A percentile compares a stretch with the other conserved stretches of the same genome.
These are phyloP conservation scores for Aspergillus affinis DNA, from an alignment of 495 filamentous ascomycete species.

Conservation along the genomic window DNA sequence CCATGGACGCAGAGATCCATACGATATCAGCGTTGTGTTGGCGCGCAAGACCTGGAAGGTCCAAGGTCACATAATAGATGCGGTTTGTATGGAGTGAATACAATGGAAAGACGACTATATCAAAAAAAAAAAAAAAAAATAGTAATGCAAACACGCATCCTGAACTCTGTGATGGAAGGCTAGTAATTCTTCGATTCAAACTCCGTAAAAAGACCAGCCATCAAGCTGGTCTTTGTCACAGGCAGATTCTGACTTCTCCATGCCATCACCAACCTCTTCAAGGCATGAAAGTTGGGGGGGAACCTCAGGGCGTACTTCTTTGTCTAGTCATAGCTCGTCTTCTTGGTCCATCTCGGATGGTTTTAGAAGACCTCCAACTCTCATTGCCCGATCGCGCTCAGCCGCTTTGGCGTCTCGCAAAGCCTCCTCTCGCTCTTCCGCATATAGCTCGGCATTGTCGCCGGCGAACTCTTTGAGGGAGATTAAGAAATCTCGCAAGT, in stretches of 20 bases:
- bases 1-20: not conserved
- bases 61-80: not conserved
- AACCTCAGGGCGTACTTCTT: slow-evolving; percentile 64
- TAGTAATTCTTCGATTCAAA: slow-evolving; percentile 23
- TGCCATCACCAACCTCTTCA: slow-evolving; percentile 13
- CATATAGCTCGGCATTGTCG: slow-evolving; percentile 84
- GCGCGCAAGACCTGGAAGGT: not conserved
- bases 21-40: not conserved
- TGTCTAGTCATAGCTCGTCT: slow-evolving; percentile 85
- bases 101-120: not conserved
- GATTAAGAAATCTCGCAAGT: slow-evolving; percentile 94
- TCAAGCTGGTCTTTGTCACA: slow-evolving; percentile 31
- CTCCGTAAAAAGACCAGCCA: slow-evolving; percentile 43
- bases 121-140: slow-evolving; percentile 2
- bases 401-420: slow-evolving; percentile 73
- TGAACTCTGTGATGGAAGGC: slow-evolving; percentile 10
- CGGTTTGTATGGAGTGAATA: not conserved
- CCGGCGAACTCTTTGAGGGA: slow-evolving; percentile 92
- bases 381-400: slow-evolving; percentile 84
- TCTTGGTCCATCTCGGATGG: slow-evolving; percentile 88
- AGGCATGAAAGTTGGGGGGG: slow-evolving; percentile 14
- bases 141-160: slow-evolving; percentile 17
- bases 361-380: slow-evolving; percentile 88
- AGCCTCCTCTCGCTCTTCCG: slow-evolving; percentile 87
- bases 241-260: slow-evolving; percentile 9